Conservation (phyloP, 2,329 filamentous ascomycete genomes). For the Trichoderma atroviride region DNA sequence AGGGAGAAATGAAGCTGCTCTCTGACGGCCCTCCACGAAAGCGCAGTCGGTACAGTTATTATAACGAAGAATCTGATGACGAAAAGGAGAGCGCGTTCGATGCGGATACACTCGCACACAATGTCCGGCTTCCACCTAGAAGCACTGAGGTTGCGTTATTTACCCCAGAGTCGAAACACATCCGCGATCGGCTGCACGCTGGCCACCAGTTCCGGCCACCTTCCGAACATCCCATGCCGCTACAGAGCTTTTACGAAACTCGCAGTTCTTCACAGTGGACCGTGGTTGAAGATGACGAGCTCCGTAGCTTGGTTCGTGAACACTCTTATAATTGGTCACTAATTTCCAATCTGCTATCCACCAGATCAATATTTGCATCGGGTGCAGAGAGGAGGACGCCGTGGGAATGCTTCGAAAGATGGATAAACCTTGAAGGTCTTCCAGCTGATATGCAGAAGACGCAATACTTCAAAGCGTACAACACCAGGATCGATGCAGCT, state of each 20-base stretch:
- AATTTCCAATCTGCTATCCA: constrained; percentile 77
- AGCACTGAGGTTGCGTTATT: constrained; percentile 84
- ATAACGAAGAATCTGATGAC: constrained; percentile 69
- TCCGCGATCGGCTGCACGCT: constrained; percentile 86
- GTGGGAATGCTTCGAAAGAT: constrained; percentile 98
- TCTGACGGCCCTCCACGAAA: constrained; percentile 69
- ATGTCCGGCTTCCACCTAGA: constrained; percentile 62
- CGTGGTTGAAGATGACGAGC: constrained; percentile 83
- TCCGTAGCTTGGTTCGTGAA: constrained; percentile 81
- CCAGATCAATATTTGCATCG: constrained; percentile 76
- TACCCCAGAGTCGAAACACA: constrained; percentile 82
- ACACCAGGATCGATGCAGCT: constrained; percentile 61
- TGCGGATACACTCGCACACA: constrained; percentile 52
- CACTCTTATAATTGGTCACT: constrained; percentile 98
- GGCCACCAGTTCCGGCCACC: constrained; percentile 92
- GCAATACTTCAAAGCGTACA: constrained; percentile 83
- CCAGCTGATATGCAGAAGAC: constrained; percentile 94
- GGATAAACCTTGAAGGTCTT: constrained; percentile 88
- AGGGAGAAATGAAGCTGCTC: constrained; percentile 74
- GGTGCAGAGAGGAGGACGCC: constrained; percentile 88
- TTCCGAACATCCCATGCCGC: constrained; percentile 87
- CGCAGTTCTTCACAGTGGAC: constrained; percentile 91
- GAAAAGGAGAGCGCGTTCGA: constrained; percentile 61
- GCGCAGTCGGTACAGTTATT: constrained; percentile 80
- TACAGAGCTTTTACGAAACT: constrained; percentile 86